Percentiles rank a stretch among this genome's conserved stretches.
phyloP scores from a whole-genome alignment of 331 rosid species.

The Malus hybrid region DNA sequence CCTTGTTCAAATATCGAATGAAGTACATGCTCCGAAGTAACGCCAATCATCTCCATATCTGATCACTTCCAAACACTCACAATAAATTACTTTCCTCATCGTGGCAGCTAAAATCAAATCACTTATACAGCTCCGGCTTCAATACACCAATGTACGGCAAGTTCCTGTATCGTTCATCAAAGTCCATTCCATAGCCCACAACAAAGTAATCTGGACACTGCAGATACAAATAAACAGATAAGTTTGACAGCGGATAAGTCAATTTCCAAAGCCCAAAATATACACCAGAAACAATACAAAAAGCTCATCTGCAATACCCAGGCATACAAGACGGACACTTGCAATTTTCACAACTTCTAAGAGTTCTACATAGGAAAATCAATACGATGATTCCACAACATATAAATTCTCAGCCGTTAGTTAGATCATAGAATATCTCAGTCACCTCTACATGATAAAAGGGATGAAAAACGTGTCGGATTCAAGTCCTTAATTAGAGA shows the following conservation, averaged over 20 bases:
- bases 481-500: background rate
- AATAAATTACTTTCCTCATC: background rate
- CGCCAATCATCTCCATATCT: background rate
- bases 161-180: conserved; percentile 71
- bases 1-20: background rate
- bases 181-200: conserved; percentile 97
- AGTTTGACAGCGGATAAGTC: background rate
- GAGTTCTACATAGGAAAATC: background rate
- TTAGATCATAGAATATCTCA: background rate
- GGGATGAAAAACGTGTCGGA: background rate
- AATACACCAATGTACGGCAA: conserved; percentile 80
- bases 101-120: conserved; percentile 6
- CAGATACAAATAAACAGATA: conserved; percentile 9
- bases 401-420: background rate
- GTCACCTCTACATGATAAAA: background rate
- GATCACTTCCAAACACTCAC: background rate
- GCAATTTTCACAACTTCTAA: background rate
- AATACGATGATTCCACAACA: background rate
- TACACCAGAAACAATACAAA: background rate
- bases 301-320: background rate
- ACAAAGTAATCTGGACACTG: conserved; percentile 89
- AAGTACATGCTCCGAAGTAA: background rate
- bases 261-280: background rate
- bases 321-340: background rate
- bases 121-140: conserved; percentile 66